phyloP scores from a whole-genome alignment of 2,329 filamentous ascomycete species.

The Trichoderma pleuroti region DNA sequence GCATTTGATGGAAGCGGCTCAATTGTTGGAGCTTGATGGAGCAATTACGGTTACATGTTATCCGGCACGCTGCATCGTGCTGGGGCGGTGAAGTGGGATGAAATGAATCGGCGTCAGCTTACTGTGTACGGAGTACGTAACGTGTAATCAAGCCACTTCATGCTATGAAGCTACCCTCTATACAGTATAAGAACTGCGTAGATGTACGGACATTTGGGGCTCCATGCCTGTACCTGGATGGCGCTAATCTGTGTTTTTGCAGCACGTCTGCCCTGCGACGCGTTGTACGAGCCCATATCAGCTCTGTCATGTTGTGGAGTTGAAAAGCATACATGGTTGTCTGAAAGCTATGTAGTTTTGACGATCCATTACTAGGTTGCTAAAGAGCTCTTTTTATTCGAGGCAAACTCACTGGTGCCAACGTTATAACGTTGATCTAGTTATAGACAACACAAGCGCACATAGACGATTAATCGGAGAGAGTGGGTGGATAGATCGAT shows the following conservation, averaged over 20 bases:
- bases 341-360: not conserved
- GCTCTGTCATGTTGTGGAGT: not conserved
- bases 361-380: not conserved
- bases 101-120: not conserved
- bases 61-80: not conserved
- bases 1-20: not conserved
- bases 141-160: not conserved
- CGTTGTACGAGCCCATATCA: not conserved
- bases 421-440: not conserved
- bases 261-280: not conserved
- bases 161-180: not conserved
- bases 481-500: not conserved
- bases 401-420: fast-evolving
- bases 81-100: not conserved
- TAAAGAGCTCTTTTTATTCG: not conserved
- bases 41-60: not conserved
- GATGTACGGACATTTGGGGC: not conserved
- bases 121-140: not conserved
- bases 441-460: not conserved
- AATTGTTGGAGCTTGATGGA: not conserved
- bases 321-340: not conserved
- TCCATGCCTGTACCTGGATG: not conserved
- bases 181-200: not conserved
- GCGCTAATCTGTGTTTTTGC: not conserved
- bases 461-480: not conserved